Evolutionary conservation across 345 rosid genomes (phyloP).

Genomic region (Heritiera littoralis): DNA sequence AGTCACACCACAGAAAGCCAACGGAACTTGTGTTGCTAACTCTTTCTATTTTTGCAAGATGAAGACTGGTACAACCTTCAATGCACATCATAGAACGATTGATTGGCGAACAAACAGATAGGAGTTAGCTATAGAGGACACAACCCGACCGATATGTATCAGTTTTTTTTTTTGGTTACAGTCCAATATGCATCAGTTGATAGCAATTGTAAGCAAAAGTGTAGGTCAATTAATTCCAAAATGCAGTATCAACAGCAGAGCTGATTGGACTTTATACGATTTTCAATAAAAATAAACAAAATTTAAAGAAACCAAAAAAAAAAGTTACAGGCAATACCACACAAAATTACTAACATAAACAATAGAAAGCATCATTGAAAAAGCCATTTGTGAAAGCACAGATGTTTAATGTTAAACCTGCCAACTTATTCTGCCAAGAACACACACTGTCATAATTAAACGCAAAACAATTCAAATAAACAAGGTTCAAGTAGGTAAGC

Average conservation of each 20-base stretch:
- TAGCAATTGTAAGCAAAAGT: conserved; percentile 17
- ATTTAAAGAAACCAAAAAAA: background rate
- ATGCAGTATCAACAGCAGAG: conserved; percentile 1
- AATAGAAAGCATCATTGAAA: background rate
- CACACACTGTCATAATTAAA: background rate
- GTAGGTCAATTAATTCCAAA: conserved; percentile 10
- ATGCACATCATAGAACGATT: background rate
- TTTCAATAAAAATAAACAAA: background rate
- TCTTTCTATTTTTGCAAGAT: conserved; percentile 1
- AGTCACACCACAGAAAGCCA: background rate
- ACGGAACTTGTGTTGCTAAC: background rate
- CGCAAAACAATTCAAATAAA: background rate
- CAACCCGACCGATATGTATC: conserved; percentile 1
- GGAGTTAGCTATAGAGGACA: background rate
- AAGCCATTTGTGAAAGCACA: conserved; percentile 6
- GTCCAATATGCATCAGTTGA: conserved; percentile 9
- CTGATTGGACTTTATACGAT: background rate
- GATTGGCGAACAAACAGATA: background rate
- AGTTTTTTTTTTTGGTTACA: too few relatives aligned
- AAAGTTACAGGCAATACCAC: background rate
- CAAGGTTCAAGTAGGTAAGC: background rate
- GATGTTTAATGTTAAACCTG: background rate
- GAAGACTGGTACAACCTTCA: conserved; percentile 9
- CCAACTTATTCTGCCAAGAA: background rate
- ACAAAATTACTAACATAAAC: background rate